Conservation (phyloP, 257 asterid species). For the Solanum peruvianum region DNA sequence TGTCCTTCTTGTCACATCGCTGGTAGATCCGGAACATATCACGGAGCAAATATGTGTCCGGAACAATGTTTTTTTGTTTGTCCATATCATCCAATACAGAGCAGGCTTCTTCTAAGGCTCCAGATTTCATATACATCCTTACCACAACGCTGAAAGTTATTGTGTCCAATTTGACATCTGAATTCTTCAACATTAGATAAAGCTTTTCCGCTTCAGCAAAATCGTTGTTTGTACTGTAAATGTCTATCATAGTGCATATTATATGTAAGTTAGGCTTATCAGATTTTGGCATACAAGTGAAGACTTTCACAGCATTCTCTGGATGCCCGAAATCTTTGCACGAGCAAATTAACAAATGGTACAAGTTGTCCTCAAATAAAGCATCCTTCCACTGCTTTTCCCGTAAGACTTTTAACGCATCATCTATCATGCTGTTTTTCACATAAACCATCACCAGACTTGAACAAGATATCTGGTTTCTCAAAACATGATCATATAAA, state of each 20-base stretch:
- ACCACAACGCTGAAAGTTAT: conserved; percentile 57
- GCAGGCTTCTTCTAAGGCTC: conserved; percentile 54
- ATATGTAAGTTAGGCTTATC: conserved; percentile 63
- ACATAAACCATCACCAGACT: conserved; percentile 62
- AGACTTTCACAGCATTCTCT: conserved; percentile 52
- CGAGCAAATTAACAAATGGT: conserved; percentile 74
- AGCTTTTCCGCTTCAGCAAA: conserved; percentile 59
- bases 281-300: conserved; percentile 47
- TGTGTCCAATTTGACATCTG: conserved; percentile 53
- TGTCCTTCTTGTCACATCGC: conserved; percentile 45
- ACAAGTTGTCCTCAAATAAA: conserved; percentile 61
- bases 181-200: conserved; percentile 36
- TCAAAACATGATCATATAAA: conserved; percentile 42
- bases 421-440: conserved; percentile 42
- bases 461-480: conserved; percentile 54
- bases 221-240: conserved; percentile 44
- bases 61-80: conserved; percentile 45
- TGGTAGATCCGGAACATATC: conserved; percentile 79
- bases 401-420: conserved; percentile 45
- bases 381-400: conserved; percentile 72
- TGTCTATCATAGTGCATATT: conserved; percentile 73
- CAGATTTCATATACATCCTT: conserved; percentile 71
- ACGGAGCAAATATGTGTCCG: conserved; percentile 81
- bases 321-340: conserved; percentile 69
- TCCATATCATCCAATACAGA: conserved; percentile 48